Conservation (phyloP, 805 yeast genomes). For the Candida multigemmis region DNA sequence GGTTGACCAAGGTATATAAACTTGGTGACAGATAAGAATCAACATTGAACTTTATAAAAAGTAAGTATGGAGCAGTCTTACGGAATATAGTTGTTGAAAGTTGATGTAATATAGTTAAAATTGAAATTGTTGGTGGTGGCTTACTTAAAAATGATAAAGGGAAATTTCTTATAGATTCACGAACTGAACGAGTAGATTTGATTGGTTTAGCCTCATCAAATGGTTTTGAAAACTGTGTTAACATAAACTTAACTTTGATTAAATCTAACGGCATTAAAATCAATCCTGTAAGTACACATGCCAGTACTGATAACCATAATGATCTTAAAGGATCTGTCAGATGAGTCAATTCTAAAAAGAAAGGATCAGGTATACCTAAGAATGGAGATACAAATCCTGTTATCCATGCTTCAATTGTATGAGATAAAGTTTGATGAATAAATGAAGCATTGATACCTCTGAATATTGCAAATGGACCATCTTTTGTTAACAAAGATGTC, state of each 20-base stretch:
- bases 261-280: conserved; percentile 74
- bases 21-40: conserved; percentile 59
- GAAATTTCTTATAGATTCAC: conserved; percentile 53
- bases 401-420: conserved; percentile 84
- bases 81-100: conserved; percentile 52
- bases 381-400: conserved; percentile 81
- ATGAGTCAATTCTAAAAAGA: conserved; percentile 72
- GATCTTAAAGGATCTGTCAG: conserved; percentile 68
- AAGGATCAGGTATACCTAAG: conserved; percentile 80
- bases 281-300: conserved; percentile 65
- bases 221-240: conserved; percentile 47
- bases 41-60: conserved; percentile 52
- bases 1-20: conserved; percentile 47
- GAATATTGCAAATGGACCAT: conserved; percentile 63
- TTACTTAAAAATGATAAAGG: conserved; percentile 48
- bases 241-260: conserved; percentile 67
- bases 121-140: conserved; percentile 39
- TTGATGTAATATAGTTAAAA: conserved; percentile 51
- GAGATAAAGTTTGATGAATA: conserved; percentile 61
- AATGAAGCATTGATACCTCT: conserved; percentile 75
- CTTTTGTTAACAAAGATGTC: conserved; percentile 57
- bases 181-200: conserved; percentile 47
- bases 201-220: conserved; percentile 2
- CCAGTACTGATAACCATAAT: conserved; percentile 57
- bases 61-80: conserved; percentile 55